Conservation (phyloP, 441 rosid genomes). For the Corymbia calophylla region DNA sequence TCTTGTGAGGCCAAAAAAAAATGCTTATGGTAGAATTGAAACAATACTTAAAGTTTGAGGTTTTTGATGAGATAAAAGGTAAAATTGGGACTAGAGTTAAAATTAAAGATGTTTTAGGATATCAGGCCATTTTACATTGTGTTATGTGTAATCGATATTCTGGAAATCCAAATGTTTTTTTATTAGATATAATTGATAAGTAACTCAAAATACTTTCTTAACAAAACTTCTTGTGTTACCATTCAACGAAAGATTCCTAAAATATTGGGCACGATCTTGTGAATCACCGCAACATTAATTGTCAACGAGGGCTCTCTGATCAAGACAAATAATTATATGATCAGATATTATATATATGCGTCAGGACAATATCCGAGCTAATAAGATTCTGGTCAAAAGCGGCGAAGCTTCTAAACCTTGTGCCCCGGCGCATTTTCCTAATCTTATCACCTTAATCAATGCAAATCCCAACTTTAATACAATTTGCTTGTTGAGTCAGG, state of each 20-base stretch:
- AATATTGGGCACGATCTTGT: neutral
- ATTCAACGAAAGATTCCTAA: neutral
- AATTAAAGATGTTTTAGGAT: too few species aligned
- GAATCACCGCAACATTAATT: neutral
- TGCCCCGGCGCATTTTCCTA: constrained; percentile 9
- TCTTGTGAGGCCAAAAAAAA: too few species aligned
- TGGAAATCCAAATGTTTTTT: neutral
- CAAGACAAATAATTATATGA: constrained; percentile 1
- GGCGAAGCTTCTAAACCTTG: constrained; percentile 45
- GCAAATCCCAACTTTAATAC: neutral
- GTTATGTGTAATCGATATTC: neutral
- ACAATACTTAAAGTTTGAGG: too few species aligned
- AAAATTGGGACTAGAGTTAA: too few species aligned
- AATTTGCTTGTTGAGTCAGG: neutral
- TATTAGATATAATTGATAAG: neutral
- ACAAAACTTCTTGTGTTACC: too few species aligned
- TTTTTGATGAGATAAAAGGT: too few species aligned
- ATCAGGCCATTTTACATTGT: too few species aligned
- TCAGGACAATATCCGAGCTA: neutral
- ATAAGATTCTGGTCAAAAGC: constrained; percentile 16
- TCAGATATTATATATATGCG: neutral
- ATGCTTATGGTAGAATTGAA: too few species aligned
- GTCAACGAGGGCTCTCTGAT: constrained; percentile 19
- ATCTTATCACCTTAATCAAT: neutral
- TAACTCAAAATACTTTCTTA: neutral